A percentile compares a stretch with the other conserved stretches of the same genome.
Evolutionary conservation across 768 basidiomycete species (phyloP).

Genomic region (Russula emetica): DNA sequence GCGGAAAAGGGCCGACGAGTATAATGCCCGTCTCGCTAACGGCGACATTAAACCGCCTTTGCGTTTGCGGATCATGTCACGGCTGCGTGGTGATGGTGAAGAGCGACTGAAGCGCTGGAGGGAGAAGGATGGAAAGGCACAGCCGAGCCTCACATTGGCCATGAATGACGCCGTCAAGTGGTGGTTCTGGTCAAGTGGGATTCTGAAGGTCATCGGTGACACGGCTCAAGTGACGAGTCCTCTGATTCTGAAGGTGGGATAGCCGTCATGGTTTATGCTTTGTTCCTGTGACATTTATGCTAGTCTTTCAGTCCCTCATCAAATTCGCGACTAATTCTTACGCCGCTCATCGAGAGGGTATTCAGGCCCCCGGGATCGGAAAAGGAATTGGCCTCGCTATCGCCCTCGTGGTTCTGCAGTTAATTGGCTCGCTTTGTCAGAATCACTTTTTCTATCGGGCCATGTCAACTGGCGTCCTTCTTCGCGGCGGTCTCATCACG

Average conservation of each 20-base stretch:
- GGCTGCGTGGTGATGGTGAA: constrained; percentile 47
- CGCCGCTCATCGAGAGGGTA: constrained; percentile 31
- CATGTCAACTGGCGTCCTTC: constrained; percentile 69
- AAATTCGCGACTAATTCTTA: constrained; percentile 66
- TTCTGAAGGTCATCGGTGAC: constrained; percentile 57
- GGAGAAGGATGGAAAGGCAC: constrained; percentile 55
- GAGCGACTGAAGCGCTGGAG: constrained; percentile 62
- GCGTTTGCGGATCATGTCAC: constrained; percentile 53
- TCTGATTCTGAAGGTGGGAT: constrained; percentile 65
- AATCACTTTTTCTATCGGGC: constrained; percentile 84
- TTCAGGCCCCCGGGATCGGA: constrained; percentile 41
- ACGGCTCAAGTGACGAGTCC: constrained; percentile 70
- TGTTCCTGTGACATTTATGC: not conserved
- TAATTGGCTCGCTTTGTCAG: constrained; percentile 59
- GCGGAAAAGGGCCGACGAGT: constrained; percentile 52
- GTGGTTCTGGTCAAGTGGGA: constrained; percentile 73
- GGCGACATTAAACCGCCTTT: constrained; percentile 59
- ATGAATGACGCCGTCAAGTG: constrained; percentile 75
- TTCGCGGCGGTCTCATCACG: constrained; percentile 82
- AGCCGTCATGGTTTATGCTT: not conserved
- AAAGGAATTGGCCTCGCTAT: constrained; percentile 71
- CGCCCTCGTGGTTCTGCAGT: constrained; percentile 61
- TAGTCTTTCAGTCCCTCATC: constrained; percentile 52
- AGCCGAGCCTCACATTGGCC: constrained; percentile 60
- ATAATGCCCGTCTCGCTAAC: constrained; percentile 63